Evolutionary conservation across 371 early-diverging fungal genomes (phyloP).

Genomic region (Circinella umbellata): DNA sequence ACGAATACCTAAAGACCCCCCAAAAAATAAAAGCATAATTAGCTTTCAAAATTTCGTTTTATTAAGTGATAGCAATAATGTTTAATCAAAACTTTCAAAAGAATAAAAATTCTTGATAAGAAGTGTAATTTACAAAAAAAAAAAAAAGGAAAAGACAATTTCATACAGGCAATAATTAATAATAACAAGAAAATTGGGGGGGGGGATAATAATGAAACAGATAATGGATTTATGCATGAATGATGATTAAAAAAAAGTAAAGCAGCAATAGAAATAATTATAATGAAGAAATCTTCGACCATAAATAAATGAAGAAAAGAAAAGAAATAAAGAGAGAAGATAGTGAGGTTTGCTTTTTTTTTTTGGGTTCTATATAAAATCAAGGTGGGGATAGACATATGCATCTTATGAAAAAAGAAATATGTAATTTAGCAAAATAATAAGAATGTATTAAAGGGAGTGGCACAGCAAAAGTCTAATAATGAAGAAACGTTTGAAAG

Average conservation of each 20-base stretch:
- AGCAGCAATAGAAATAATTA: neutral
- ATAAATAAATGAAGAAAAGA: neutral
- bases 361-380: conserved; percentile 2
- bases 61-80: neutral
- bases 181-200: neutral
- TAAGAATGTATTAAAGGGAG: too few relatives aligned
- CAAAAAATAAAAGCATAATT: neutral
- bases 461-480: too few relatives aligned
- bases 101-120: neutral
- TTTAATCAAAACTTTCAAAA: conserved; percentile 2
- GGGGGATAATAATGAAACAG: neutral
- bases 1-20: neutral
- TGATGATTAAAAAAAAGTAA: neutral
- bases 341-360: neutral
- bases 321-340: neutral
- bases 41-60: neutral
- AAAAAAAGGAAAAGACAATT: neutral
- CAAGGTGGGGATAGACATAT: too few relatives aligned
- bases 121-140: conserved; percentile 3
- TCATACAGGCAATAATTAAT: conserved; percentile 9
- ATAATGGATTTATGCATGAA: conserved; percentile 3
- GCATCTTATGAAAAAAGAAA: too few relatives aligned
- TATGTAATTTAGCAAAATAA: too few relatives aligned
- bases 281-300: conserved; percentile 5
- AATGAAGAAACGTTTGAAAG: too few relatives aligned